Evolutionary conservation across 2,329 filamentous ascomycete genomes (phyloP).

Genomic region (Hypoxylon sp.): DNA sequence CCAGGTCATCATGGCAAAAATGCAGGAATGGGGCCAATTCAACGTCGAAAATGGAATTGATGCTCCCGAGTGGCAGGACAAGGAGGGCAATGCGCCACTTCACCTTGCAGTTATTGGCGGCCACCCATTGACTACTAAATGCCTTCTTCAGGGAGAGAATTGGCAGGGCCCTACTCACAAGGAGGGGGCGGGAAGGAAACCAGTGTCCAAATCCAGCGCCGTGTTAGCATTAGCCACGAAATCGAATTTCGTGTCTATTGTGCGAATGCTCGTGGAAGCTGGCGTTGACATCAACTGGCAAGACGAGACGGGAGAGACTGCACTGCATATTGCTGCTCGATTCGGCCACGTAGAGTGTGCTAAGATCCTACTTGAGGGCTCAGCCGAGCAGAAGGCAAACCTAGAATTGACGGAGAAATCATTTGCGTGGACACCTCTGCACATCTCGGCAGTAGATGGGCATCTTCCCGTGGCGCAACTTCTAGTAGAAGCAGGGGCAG

Average conservation of each 20-base stretch:
- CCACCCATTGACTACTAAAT: slow-evolving; percentile 86
- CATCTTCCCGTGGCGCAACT: slow-evolving; percentile 81
- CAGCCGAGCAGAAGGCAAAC: slow-evolving; percentile 78
- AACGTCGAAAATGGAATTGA: slow-evolving; percentile 89
- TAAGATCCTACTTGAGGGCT: slow-evolving; percentile 79
- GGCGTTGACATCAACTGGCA: slow-evolving; percentile 95
- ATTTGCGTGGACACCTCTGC: slow-evolving; percentile 95
- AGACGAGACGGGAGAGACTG: slow-evolving; percentile 90
- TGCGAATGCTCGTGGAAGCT: slow-evolving; percentile 88
- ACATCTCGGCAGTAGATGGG: slow-evolving; percentile 92
- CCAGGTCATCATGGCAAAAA: slow-evolving; percentile 86
- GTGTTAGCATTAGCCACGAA: slow-evolving; percentile 90
- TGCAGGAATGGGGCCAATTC: slow-evolving; percentile 92
- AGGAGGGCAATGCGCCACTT: slow-evolving; percentile 89
- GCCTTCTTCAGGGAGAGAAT: slow-evolving; percentile 84
- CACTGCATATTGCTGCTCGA: slow-evolving; percentile 90
- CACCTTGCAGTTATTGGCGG: slow-evolving; percentile 94
- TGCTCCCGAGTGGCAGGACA: slow-evolving; percentile 89
- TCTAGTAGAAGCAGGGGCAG: slow-evolving; percentile 82
- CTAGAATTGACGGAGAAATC: slow-evolving; percentile 84
- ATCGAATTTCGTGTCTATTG: slow-evolving; percentile 86
- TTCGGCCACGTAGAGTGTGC: slow-evolving; percentile 89
- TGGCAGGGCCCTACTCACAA: slow-evolving; percentile 78
- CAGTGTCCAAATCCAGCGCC: slow-evolving; percentile 86
- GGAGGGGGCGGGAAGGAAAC: slow-evolving; percentile 72